Conservation (phyloP, 108 stramenopile species). For the Skeletonema menzelii region DNA sequence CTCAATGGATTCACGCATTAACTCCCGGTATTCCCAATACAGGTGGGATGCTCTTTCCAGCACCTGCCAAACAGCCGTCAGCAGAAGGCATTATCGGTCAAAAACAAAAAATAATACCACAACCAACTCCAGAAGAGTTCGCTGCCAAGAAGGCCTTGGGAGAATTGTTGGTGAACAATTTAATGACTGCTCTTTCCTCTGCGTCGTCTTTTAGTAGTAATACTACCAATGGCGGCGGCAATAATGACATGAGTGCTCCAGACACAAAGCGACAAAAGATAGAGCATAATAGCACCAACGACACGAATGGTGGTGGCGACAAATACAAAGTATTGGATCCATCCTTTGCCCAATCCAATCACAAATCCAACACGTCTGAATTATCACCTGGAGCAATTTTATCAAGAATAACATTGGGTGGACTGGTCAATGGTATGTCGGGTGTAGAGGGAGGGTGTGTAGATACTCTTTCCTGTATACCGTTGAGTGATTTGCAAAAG, state of each 20-base stretch:
- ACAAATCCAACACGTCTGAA: conserved; percentile 11
- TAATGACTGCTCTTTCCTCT: conserved; percentile 15
- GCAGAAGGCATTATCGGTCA: background rate
- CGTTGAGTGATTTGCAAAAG: conserved; percentile 22
- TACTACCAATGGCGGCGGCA: background rate
- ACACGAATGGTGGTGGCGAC: conserved; percentile 13
- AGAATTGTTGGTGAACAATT: conserved; percentile 11
- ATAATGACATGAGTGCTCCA: background rate
- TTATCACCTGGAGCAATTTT: conserved; percentile 57
- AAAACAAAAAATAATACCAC: background rate
- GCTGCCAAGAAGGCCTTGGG: background rate
- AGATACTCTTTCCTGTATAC: conserved; percentile 35
- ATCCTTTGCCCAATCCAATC: conserved; percentile 26
- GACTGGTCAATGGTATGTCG: conserved; percentile 72
- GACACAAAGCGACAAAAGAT: conserved; percentile 11
- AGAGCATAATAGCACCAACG: background rate
- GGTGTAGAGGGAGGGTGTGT: conserved; percentile 60
- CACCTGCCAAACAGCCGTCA: background rate
- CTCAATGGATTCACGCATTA: conserved; percentile 23
- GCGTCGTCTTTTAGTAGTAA: background rate
- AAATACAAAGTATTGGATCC: conserved; percentile 33
- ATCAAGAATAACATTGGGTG: conserved; percentile 66
- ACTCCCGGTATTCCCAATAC: conserved; percentile 29
- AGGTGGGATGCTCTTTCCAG: conserved; percentile 38
- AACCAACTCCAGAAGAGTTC: background rate